Conservation (phyloP, 345 rosid species). For the Barbarea vulgaris region DNA sequence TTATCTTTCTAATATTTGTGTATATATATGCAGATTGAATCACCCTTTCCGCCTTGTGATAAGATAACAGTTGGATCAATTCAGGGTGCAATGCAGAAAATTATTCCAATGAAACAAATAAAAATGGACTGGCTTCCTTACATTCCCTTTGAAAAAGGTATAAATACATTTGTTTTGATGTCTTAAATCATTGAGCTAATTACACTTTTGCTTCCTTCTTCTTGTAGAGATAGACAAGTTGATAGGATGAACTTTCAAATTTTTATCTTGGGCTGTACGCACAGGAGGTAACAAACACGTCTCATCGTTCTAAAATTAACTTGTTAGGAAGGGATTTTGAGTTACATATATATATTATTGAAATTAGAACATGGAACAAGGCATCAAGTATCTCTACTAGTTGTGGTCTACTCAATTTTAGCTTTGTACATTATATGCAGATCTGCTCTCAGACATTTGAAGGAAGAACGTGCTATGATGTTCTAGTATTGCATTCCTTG, state of each 20-base stretch:
- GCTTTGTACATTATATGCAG: conserved; percentile 24
- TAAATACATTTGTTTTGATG: too few relatives aligned
- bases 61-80: conserved; percentile 74
- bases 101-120: conserved; percentile 89
- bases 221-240: conserved; percentile 70
- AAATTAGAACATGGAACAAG: not conserved
- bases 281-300: conserved; percentile 56
- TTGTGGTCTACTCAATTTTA: not conserved
- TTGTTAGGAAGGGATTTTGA: too few relatives aligned
- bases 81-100: conserved; percentile 72
- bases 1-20: not conserved
- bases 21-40: conserved; percentile 58
- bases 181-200: too few relatives aligned
- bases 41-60: conserved; percentile 88
- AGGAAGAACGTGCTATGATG: too few relatives aligned
- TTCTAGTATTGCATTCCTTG: too few relatives aligned
- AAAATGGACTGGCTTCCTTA: conserved; percentile 98
- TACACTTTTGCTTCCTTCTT: too few relatives aligned
- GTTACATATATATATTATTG: not conserved
- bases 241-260: conserved; percentile 69
- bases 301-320: too few relatives aligned
- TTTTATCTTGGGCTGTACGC: conserved; percentile 71
- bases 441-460: too few relatives aligned
- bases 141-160: conserved; percentile 77
- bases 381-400: not conserved